Base-by-base conservation (phyloP, 140 eudicot genomes). In the Cichorium intybus region DNA sequence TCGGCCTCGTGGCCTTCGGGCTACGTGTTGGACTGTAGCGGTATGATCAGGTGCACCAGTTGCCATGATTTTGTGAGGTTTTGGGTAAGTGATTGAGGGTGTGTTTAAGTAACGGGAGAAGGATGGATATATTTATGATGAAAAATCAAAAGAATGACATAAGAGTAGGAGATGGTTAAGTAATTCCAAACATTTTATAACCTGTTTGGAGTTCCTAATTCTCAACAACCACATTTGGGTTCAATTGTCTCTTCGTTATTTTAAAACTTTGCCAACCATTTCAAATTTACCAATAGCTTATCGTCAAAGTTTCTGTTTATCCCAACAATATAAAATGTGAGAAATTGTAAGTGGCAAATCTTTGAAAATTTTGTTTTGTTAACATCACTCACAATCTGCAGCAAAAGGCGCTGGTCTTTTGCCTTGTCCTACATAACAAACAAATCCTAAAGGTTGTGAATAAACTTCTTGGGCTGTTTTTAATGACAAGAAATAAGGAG, bases 1-100 rank as follows among this genome's bases (percentile, higher is more conserved):
- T 64, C 84, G 28, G 68, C 84, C 84, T 18, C 84, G 84, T 11
- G 84, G 74, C 67, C 76, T 64, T 10, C 74, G 61, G 2, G 71
- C 27, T 15, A n/a, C 24, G 1, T 62, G 68, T 22, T 41, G 37
- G 21, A 26, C 71, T 14, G 47, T 29, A 4, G 49, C 27, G 20
- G 22, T 50, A 10, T 23, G 50, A 23, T 65, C 60, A 1, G 24
- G 4, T 48, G 4, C 60, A 49, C 22, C 71, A 11, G 21, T 20
- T 1, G 71, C 58, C 71, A 66, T 58, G 10, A n/a, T n/a, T 18
- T 31, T 66, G 22, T 15, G 52, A 16, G 12, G 11, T 33, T 33
- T 15, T 9, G 46, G 33, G 15, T 17, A 2, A 48, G 2, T n/a
- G 12, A 48, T 10, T 1, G 0, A 9, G 18, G 41, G 31, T 28